These are phyloP conservation scores for Puccinia triticina DNA, from an alignment of 1,284 basidiomycete genomes.

Conservation along the genomic window DNA sequence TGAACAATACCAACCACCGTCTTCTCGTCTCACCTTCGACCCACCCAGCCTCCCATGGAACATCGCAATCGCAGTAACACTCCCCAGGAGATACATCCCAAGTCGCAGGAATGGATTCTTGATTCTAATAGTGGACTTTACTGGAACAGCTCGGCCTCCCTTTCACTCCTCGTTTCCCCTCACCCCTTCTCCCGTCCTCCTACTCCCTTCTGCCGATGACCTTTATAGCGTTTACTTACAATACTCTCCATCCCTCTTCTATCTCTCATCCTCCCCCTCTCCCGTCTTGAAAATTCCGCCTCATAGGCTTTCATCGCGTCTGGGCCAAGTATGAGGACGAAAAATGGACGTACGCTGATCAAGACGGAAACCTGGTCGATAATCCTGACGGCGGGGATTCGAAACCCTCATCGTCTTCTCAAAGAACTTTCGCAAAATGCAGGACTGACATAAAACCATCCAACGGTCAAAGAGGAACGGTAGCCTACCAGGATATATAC, in stretches of 20 bases:
- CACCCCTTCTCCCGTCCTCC: no score
- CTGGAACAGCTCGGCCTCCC: constrained; percentile 51
- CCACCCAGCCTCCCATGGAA: background rate
- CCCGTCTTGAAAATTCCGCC: background rate
- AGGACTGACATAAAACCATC: background rate
- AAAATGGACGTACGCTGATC: constrained; percentile 40
- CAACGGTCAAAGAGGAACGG: background rate
- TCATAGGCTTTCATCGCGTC: constrained; percentile 30
- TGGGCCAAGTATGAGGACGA: constrained; percentile 42
- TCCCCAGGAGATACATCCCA: background rate
- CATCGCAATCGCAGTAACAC: background rate
- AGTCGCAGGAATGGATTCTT: constrained; percentile 20
- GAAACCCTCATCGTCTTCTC: background rate
- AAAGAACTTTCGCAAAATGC: background rate
- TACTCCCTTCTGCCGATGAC: background rate
- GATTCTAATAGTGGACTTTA: constrained; percentile 44
- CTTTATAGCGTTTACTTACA: constrained; percentile 23
- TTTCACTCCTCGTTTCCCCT: constrained; percentile 12
- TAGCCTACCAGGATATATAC: constrained; percentile 20
- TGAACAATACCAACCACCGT: background rate
- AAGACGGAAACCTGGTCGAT: constrained; percentile 35
- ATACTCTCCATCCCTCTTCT: background rate
- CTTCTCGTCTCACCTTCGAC: background rate
- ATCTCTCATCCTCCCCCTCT: background rate
- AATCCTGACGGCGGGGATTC: background rate